Evolutionary conservation across 257 asterid genomes (phyloP), one percentile per base, ranked within the genome.

Genomic region (Cynanchum wilfordii): DNA sequence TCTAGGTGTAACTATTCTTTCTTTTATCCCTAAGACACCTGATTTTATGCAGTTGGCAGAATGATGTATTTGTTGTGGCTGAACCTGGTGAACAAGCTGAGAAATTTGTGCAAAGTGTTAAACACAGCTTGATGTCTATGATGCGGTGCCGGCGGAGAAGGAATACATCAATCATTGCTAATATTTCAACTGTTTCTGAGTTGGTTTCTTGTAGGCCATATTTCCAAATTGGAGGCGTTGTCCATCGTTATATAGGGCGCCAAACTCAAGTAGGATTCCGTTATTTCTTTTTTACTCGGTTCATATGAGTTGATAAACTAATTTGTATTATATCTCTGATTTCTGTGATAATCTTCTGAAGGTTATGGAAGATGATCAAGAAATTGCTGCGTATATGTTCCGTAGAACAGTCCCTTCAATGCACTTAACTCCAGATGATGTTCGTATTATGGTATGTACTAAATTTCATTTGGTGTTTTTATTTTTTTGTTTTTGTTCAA

Each of bases 281-380:
- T 47, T 36, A 7, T 2, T 71, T 62, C 42, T 71, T 7, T 7
- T 45, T 59, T 27, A 7, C 56, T 51, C 59, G 9, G 38, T 70
- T 68, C 75, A 73, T 29, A 19, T 49, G 68, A 33, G 66, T 22
- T 45, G 27, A 52, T 66, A 7, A 70, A 71, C 75, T 73, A 72
- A 60, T 54, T 63, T 17, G 69, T 80, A 51, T 67, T 47, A 62
- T 30, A 50, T 51, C 55, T 57, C 49, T 15, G 68, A 64, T 56
- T 40, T 75, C 75, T 73, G 58, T 73, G 64, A 64, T 77, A 42
- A 22, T 78, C 71, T 66, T 77, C 24, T 78, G 81, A 82, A 95
- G 99, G 97, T 95, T 76, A 91, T 95, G 99, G 98, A 95, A 86
- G 97, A 95, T 81, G 98, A 92, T 83, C 96, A 77, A 80, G 99